Evolutionary conservation across 2,329 filamentous ascomycete genomes (phyloP).

Genomic region (Cercospora berteroae): DNA sequence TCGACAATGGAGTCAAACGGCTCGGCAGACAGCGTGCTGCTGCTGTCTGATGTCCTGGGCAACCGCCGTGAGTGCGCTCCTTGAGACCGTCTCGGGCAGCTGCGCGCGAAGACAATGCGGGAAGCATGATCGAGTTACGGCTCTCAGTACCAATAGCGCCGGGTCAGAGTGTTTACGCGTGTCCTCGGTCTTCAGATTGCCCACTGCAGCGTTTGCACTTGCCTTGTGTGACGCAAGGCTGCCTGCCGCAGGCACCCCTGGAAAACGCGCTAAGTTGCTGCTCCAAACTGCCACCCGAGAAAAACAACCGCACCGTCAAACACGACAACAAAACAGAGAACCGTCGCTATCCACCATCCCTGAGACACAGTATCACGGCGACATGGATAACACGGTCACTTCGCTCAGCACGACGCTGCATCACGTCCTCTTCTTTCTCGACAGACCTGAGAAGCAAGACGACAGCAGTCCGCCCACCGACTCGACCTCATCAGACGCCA

Average conservation of each 20-base stretch:
- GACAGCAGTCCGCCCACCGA: neutral
- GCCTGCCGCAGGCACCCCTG: neutral
- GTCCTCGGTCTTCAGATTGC: neutral
- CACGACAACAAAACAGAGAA: neutral
- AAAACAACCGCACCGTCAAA: neutral
- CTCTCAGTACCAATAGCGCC: neutral
- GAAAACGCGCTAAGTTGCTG: neutral
- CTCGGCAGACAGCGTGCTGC: neutral
- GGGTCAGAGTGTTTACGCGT: neutral
- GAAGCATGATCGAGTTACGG: neutral
- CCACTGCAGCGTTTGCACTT: constrained; percentile 1
- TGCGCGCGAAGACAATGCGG: neutral
- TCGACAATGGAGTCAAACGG: neutral
- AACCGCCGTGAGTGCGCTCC: neutral
- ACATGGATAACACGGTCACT: neutral
- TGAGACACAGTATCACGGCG: neutral
- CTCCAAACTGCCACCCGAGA: neutral
- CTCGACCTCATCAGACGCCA: neutral
- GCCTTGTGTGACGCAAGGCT: constrained; percentile 7
- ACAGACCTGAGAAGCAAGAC: constrained; percentile 1
- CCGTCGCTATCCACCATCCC: neutral
- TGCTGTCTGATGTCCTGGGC: neutral
- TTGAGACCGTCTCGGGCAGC: neutral
- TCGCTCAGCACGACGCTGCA: constrained; percentile 10
- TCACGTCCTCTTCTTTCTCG: constrained; percentile 28